A percentile compares a stretch with the other conserved stretches of the same genome.
These are phyloP conservation scores for Cordia subcordata DNA, from an alignment of 257 asterid species.

Conservation along the genomic window DNA sequence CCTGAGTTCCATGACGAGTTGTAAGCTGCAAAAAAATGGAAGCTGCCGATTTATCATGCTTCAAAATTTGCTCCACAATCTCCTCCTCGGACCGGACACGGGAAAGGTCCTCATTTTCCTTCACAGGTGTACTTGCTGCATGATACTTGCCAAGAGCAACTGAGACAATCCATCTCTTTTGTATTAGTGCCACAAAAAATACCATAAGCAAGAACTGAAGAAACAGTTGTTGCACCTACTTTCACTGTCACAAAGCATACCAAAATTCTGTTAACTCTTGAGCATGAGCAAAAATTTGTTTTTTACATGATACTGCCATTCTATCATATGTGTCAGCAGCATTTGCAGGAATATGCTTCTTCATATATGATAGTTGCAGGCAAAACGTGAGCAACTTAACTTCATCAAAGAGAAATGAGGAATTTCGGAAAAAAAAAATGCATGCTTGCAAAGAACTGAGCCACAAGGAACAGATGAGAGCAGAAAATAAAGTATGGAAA, in stretches of 20 bases:
- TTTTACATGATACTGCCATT: no score
- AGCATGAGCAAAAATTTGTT: not conserved
- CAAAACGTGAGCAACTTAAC: no score
- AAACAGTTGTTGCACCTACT: not conserved
- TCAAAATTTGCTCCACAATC: constrained; percentile 38
- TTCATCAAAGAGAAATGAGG: not conserved
- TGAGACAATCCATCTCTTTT: constrained; percentile 15
- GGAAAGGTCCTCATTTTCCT: constrained; percentile 27
- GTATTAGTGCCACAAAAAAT: not conserved
- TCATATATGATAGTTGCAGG: no score
- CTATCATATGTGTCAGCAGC: not conserved
- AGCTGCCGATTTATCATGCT: constrained; percentile 60
- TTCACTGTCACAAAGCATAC: not conserved
- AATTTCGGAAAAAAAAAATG: no score
- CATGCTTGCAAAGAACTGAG: not conserved
- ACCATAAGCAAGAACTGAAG: not conserved
- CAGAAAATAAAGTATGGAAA: constrained; percentile 3
- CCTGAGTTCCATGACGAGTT: constrained; percentile 37
- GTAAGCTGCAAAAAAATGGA: constrained; percentile 42
- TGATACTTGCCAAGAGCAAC: constrained; percentile 60
- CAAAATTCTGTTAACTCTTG: not conserved
- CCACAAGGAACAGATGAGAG: constrained; percentile 8
- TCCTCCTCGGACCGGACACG: constrained; percentile 36
- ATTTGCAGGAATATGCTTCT: not conserved
- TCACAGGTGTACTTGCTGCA: constrained; percentile 21